Percentiles rank a stretch among this genome's conserved stretches.
Evolutionary conservation across 2,329 filamentous ascomycete species (phyloP).

Genomic region (Nothophoma quercina): DNA sequence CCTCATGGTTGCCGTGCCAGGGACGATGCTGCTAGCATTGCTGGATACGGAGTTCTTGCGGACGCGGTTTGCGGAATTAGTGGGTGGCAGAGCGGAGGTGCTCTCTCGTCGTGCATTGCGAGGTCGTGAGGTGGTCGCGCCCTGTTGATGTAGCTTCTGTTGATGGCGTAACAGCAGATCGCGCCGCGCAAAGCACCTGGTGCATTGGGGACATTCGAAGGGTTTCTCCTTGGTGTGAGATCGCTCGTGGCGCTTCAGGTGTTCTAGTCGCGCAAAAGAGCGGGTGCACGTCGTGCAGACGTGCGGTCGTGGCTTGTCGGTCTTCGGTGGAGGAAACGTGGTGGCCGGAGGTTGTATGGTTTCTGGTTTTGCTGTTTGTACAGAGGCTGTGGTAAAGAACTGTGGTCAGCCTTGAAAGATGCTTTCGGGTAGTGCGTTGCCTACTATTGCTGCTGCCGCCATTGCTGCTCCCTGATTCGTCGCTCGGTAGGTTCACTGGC

Average conservation of each 20-base stretch:
- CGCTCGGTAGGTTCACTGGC: conserved; percentile 37
- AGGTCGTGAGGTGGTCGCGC: conserved; percentile 84
- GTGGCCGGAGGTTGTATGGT: conserved; percentile 33
- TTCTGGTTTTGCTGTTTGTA: conserved; percentile 43
- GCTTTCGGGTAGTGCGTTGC: conserved; percentile 18
- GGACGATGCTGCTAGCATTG: conserved; percentile 56
- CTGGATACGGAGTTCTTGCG: conserved; percentile 91
- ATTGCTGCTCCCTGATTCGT: conserved; percentile 35
- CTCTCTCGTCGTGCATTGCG: conserved; percentile 87
- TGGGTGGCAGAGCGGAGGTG: conserved; percentile 71
- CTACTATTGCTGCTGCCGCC: conserved; percentile 45
- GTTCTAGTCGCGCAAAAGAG: conserved; percentile 93
- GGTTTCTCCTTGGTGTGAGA: conserved; percentile 99
- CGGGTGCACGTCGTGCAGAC: conserved; percentile 90
- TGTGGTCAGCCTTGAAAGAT: conserved; percentile 27
- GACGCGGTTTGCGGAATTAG: conserved; percentile 74
- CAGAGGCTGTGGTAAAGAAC: conserved; percentile 34
- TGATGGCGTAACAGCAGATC: conserved; percentile 93
- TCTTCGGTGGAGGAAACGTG: conserved; percentile 83
- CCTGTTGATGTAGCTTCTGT: conserved; percentile 96
- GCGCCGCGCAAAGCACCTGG: conserved; percentile 90
- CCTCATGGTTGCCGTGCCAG: conserved; percentile 70
- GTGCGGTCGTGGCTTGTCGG: conserved; percentile 95
- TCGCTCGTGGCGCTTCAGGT: conserved; percentile 95
- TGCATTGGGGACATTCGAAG: conserved; percentile 95